phyloP scores from a whole-genome alignment of 1,284 basidiomycete species.

The Abortiporus biennis region DNA sequence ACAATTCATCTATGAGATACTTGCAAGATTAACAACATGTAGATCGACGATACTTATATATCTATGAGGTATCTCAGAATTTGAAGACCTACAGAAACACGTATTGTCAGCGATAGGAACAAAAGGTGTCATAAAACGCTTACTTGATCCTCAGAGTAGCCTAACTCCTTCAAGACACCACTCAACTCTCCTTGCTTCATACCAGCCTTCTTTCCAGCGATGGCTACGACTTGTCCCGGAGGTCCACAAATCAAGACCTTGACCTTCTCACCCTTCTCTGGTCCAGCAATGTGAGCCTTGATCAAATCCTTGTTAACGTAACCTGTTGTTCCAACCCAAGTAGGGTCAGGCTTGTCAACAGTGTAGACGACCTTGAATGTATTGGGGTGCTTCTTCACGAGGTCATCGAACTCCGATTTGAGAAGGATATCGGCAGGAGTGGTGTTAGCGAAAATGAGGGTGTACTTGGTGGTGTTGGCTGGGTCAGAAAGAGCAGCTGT shows the following conservation, averaged over 20 bases:
- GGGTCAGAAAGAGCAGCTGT: slow-evolving; percentile 67
- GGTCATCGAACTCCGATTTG: slow-evolving; percentile 72
- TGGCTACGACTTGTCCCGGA: slow-evolving; percentile 76
- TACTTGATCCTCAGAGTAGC: slow-evolving; percentile 81
- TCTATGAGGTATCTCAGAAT: too few relatives aligned
- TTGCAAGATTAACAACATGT: too few relatives aligned
- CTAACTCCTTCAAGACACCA: slow-evolving; percentile 82
- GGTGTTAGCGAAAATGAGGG: slow-evolving; percentile 87
- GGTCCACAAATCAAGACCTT: slow-evolving; percentile 92
- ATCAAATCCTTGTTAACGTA: slow-evolving; percentile 72
- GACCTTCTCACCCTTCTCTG: slow-evolving; percentile 71
- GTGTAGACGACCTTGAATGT: slow-evolving; percentile 83
- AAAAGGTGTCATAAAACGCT: slow-evolving; percentile 12
- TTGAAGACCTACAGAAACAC: slow-evolving; percentile 45
- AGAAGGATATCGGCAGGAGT: slow-evolving; percentile 90
- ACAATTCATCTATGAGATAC: too few relatives aligned
- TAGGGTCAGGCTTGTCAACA: slow-evolving; percentile 69
- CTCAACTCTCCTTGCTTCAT: slow-evolving; percentile 81
- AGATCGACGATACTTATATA: too few relatives aligned
- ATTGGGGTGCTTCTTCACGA: slow-evolving; percentile 66
- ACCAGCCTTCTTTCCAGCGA: slow-evolving; percentile 77
- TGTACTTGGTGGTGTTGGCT: slow-evolving; percentile 92
- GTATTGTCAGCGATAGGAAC: background rate
- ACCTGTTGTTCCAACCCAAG: slow-evolving; percentile 74
- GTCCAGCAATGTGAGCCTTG: slow-evolving; percentile 65